Conservation (phyloP, 495 filamentous ascomycete species). For the Amniculicola lignicola region DNA sequence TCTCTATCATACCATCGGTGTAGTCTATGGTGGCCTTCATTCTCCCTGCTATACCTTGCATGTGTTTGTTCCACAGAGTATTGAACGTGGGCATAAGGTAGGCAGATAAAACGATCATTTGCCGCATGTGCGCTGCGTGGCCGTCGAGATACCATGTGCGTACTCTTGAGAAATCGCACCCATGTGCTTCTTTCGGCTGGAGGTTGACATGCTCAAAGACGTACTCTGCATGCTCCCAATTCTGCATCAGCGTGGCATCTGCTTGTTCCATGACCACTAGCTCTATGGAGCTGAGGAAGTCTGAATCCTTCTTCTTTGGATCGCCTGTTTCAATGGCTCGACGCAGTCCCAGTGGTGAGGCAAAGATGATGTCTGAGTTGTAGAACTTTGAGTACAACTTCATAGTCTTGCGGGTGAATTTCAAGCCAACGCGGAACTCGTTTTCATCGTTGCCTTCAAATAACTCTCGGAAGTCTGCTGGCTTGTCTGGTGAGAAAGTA, state of each 20-base stretch:
- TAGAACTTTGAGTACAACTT: constrained; percentile 96
- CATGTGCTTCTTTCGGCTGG: constrained; percentile 85
- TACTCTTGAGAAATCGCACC: constrained; percentile 90
- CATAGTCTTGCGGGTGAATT: constrained; percentile 91
- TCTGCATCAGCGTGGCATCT: constrained; percentile 93
- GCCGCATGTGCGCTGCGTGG: constrained; percentile 73
- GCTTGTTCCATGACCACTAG: constrained; percentile 86
- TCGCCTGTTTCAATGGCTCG: constrained; percentile 80
- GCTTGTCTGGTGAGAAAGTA: constrained; percentile 65
- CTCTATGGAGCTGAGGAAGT: constrained; percentile 92
- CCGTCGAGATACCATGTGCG: constrained; percentile 89
- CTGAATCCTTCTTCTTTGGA: constrained; percentile 68
- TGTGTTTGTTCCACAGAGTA: constrained; percentile 67
- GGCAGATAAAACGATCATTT: constrained; percentile 73
- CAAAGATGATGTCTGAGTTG: constrained; percentile 90
- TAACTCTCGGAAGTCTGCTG: constrained; percentile 83
- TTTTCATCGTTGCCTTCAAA: constrained; percentile 95
- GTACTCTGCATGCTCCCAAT: constrained; percentile 93
- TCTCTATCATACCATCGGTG: constrained; percentile 62
- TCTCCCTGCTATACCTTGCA: constrained; percentile 76
- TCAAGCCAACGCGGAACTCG: constrained; percentile 88
- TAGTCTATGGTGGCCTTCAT: constrained; percentile 65
- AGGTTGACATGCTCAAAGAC: constrained; percentile 89
- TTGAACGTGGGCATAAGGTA: constrained; percentile 90
- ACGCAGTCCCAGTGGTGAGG: constrained; percentile 80